phyloP scores from a whole-genome alignment of 2,329 filamentous ascomycete species.

The Aspergillus tanneri region DNA sequence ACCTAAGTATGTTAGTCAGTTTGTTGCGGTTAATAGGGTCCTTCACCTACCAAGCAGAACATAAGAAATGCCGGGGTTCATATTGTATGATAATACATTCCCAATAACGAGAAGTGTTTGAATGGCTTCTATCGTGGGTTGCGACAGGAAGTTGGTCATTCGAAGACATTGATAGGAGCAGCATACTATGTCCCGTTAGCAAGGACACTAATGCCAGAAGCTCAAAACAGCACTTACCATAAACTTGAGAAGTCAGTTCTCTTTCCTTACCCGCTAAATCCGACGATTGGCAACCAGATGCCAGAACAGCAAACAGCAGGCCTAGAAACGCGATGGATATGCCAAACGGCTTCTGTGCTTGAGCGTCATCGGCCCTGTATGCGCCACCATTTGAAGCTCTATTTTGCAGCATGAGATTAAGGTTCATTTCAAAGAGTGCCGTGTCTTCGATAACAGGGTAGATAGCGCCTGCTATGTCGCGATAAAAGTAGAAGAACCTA shows the following conservation, averaged over 20 bases:
- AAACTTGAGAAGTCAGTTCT: conserved; percentile 64
- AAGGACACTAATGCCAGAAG: background rate
- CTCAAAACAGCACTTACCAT: conserved; percentile 45
- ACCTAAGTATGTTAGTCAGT: conserved; percentile 33
- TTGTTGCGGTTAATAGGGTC: background rate
- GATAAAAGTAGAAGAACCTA: conserved; percentile 58
- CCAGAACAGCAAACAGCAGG: conserved; percentile 61
- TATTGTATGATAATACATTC: conserved; percentile 62
- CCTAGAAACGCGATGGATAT: conserved; percentile 60
- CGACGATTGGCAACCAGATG: conserved; percentile 62
- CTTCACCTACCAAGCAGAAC: conserved; percentile 50
- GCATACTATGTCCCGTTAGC: conserved; percentile 51
- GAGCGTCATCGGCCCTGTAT: conserved; percentile 46
- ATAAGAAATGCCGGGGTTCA: conserved; percentile 65
- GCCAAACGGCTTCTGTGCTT: conserved; percentile 57
- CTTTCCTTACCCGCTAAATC: conserved; percentile 58
- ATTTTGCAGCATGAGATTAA: conserved; percentile 55
- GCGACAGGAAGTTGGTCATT: conserved; percentile 63
- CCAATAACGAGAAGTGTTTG: conserved; percentile 62
- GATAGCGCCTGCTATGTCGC: conserved; percentile 59
- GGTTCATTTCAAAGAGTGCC: conserved; percentile 53
- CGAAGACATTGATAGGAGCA: conserved; percentile 65
- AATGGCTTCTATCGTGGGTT: conserved; percentile 60
- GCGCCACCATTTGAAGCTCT: conserved; percentile 46
- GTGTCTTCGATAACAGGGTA: conserved; percentile 62